These are phyloP conservation scores for Heritiera fomes DNA, from an alignment of 345 rosid genomes.

Conservation along the genomic window DNA sequence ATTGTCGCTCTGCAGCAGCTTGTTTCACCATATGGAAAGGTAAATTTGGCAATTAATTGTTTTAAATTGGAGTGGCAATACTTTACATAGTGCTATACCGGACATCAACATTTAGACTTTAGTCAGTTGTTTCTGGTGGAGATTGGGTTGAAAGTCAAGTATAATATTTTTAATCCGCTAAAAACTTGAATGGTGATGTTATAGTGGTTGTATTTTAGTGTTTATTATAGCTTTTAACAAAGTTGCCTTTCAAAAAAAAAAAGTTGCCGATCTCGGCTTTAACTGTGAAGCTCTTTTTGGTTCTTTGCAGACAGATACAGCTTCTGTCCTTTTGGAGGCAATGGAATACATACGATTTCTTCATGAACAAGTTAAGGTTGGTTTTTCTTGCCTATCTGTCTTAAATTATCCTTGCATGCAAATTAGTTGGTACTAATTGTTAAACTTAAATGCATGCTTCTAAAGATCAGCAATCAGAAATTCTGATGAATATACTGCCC, in stretches of 20 bases:
- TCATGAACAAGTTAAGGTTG: constrained; percentile 96
- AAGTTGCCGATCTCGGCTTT: constrained; percentile 11
- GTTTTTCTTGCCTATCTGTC: constrained; percentile 21
- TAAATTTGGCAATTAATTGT: constrained; percentile 24
- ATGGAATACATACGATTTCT: constrained; percentile 88
- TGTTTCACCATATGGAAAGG: constrained; percentile 99
- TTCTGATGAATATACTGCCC: background rate
- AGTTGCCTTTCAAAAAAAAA: too few species aligned
- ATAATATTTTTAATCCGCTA: background rate
- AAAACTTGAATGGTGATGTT: background rate
- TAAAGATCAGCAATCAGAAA: background rate
- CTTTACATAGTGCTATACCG: background rate
- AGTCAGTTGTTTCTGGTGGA: background rate
- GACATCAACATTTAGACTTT: background rate
- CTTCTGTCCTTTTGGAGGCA: constrained; percentile 86
- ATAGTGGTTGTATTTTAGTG: too few species aligned
- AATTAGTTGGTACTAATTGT: constrained; percentile 1
- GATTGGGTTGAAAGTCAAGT: constrained; percentile 3
- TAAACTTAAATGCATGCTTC: constrained; percentile 5
- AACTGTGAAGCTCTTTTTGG: constrained; percentile 2
- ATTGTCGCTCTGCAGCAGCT: constrained; percentile 87
- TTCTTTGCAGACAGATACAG: constrained; percentile 86
- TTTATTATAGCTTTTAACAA: background rate
- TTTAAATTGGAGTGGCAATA: background rate
- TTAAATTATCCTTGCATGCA: constrained; percentile 1